Base-by-base conservation (phyloP, 306 rosid genomes). In the Prunus dulcis region DNA sequence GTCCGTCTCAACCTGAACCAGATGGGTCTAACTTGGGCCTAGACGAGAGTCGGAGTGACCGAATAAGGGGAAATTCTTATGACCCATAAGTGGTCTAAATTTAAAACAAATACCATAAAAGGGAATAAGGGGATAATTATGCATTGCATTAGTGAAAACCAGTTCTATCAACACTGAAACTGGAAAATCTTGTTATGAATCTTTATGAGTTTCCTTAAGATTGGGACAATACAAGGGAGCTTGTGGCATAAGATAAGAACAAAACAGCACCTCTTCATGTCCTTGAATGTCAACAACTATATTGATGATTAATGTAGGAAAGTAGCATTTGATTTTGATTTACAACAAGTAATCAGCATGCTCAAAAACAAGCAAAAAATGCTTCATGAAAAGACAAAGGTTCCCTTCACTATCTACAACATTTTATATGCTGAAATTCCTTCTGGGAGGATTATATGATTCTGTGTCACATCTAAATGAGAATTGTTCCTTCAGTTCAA, bases 401-500 rank as follows among this genome's bases (percentile, higher is more conserved):
- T 23, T 38, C 22, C 53, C 52, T 69, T 72, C 32, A 9, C 67
- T 78, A 69, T 80, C 30, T 64, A 76, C 80, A 80, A 68, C 49
- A 70, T 38, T n/a, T 8, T n/a, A 11, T 52, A 47, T 14, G 69
- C 43, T 53, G 25, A 73, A 72, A n/a, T 67, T 78, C 69, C 62
- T 73, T 74, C 20, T 18, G 65, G 18, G 46, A 68, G 49, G n/a
- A 53, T 62, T 23, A 6, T 51, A 53, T 43, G 74, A 60, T 57
- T 45, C 64, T 52, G 58, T 13, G 57, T 71, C 20, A n/a, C n/a
- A 32, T 18, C 45, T 14, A 55, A 20, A 72, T 23, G 20, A 49
- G 52, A 14, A 71, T 20, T 2, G 14, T 63, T 56, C 74, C 64
- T 72, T 87, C 67, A 88, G 81, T 79, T 80, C 78, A 90, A 73